These are phyloP conservation scores for cucumber (Cucumis sativus) DNA, from an alignment of 306 rosid species.

Conservation along the genomic window DNA sequence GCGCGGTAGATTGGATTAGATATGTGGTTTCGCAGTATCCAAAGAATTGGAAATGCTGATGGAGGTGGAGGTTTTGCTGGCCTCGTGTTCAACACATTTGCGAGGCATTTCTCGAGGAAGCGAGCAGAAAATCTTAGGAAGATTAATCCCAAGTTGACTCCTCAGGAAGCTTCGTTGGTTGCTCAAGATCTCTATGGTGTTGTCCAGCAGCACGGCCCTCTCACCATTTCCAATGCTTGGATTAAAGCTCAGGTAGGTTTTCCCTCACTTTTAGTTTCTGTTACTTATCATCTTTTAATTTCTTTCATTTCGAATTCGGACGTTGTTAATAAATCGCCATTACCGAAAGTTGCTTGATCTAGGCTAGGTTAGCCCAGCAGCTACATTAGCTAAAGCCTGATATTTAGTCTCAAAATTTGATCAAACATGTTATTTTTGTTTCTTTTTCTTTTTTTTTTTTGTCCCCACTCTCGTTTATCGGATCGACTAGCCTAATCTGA, in stretches of 20 bases:
- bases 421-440: background rate
- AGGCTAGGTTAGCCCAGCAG: background rate
- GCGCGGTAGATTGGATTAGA: background rate
- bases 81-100: background rate
- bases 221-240: conserved; percentile 37
- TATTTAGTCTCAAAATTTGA: background rate
- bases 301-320: background rate
- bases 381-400: background rate
- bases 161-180: conserved; percentile 31
- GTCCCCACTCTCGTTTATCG: background rate
- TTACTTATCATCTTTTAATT: background rate
- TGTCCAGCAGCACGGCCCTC: conserved; percentile 29
- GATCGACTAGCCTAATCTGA: background rate
- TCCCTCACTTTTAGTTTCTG: background rate
- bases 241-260: conserved; percentile 36
- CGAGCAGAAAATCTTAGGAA: conserved; percentile 41
- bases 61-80: background rate
- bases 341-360: background rate
- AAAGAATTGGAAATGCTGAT: background rate
- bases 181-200: conserved; percentile 34
- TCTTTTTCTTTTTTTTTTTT: background rate
- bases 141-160: conserved; percentile 31
- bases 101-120: conserved; percentile 30
- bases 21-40: conserved; percentile 1
- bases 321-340: background rate